Percentiles rank a stretch among this genome's conserved stretches.
phyloP scores from a whole-genome alignment of 2,329 filamentous ascomycete species.

The Trematosphaeria pertusa region DNA sequence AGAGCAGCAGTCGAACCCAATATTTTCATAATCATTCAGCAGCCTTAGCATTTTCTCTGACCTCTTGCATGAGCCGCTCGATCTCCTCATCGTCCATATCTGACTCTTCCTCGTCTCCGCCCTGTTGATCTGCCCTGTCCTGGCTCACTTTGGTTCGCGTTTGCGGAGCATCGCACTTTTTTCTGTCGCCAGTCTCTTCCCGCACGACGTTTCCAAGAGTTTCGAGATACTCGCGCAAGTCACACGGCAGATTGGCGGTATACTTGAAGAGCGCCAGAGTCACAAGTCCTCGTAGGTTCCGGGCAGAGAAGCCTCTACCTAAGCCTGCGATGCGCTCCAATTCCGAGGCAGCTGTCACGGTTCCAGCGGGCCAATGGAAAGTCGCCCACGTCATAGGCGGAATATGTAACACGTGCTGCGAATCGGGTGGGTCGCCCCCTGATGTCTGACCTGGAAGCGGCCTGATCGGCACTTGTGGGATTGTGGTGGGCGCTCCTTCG shows the following conservation, averaged over 20 bases:
- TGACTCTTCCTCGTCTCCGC: too few species aligned
- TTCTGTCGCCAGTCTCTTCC: too few species aligned
- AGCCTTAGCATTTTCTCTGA: too few species aligned
- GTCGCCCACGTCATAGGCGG: constrained; percentile 34
- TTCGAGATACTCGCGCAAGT: too few species aligned
- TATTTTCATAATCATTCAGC: too few species aligned
- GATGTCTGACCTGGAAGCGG: neutral
- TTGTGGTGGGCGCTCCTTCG: neutral
- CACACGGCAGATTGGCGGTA: constrained; percentile 20
- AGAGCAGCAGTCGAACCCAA: too few species aligned
- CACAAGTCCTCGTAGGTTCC: constrained; percentile 24
- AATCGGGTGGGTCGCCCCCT: neutral
- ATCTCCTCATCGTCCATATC: too few species aligned
- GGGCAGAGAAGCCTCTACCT: constrained; percentile 25
- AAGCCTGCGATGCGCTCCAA: constrained; percentile 40
- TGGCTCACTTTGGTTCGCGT: too few species aligned
- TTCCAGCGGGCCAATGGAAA: constrained; percentile 19
- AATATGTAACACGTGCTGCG: neutral
- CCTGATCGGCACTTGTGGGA: neutral
- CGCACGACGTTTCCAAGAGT: too few species aligned
- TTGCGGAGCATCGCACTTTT: too few species aligned
- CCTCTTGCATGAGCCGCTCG: too few species aligned
- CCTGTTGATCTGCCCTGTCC: too few species aligned
- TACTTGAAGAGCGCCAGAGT: constrained; percentile 23
- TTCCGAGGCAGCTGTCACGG: constrained; percentile 30